Evolutionary conservation across 331 rosid species (phyloP), one percentile per base, ranked within the genome.

Genomic region (Cucumis variabilis): DNA sequence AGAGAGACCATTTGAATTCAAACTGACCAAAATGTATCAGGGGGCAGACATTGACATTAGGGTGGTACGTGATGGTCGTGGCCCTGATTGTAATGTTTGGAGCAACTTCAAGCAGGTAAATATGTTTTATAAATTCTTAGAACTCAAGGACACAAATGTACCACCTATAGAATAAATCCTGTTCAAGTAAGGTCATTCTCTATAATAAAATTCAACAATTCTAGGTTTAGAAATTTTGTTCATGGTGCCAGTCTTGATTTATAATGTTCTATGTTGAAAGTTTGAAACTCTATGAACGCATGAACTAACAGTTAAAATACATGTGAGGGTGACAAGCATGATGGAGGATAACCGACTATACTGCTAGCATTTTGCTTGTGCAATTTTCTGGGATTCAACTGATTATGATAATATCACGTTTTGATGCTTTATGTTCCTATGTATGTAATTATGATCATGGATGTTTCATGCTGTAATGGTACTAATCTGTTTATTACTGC

Each of bases 31-130:
- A 92, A 83, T 65, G 87, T 70, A 89, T 90, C 93, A 97, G 99
- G 99, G 99, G 87, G 99, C 99, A 90, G 99, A 95, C 79, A 97
- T 97, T 92, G 99, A 97, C 89, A 97, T 97, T 87, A 93, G 99
- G 93, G 98, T 97, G 63, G 97, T 97, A 77, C 97, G 98, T 24
- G 98, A 97, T 92, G 99, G 99, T 63, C 98, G 97, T 25, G 99
- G 99, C 88, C 99, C 99, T 67, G 92, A 97, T 91, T 88, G 97
- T 89, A 97, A 97, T 82, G 96, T 97, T 73, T 95, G 99, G 99
- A 97, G 99, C 90, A 97, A 97, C 90, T 97, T 97, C 91, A 94
- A 94, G 92, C 99, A 97, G 98, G 99, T 95, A 89, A 93, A 70
- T 87, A 24, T 87, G 86, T 86, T 78, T 12, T 71, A 88, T n/a